Base-by-base conservation (phyloP, 352 stramenopile species). In the Globisporangium carolinianum region DNA sequence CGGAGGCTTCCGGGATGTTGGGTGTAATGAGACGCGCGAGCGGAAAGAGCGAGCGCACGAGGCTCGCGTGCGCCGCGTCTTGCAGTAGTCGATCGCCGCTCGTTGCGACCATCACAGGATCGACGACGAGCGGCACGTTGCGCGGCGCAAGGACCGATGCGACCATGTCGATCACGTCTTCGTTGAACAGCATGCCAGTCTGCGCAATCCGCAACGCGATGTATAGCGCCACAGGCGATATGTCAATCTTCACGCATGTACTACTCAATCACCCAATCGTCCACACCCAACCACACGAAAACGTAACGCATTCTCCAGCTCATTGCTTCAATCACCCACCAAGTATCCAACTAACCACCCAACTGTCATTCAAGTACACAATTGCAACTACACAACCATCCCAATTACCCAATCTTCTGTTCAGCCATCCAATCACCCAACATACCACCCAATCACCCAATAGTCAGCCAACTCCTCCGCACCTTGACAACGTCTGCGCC, bases 91-190 rank as follows among this genome's bases (percentile, higher is more conserved):
- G 68, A 78, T 93, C 45, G 63, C 91, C 62, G 66, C 81, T 97
- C 11, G 89, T 97, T 0, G 86, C 89, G 55, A 98, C 89, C 91
- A 98, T 97, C 36, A 98, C 91, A 1, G 94, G 92, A 72, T 98
- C 94, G 9, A 97, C 73, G n/a, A 98, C 83, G 5, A 98, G 66
- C 9, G 62, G 62, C 8, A 75, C 43, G 37, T 75, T 47, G n/a
- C 79, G 62, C n/a, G 71, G 15, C 36, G 78, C 58, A 14, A 97
- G 58, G 49, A 81, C 70, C 10, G 59, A 49, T 37, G 76, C 80
- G 36, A 97, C 86, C 58, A 80, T 69, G 12, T 84, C 57, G 6
- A 91, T 87, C 55, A 95, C 79, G 49, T 89, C 84, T 47, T 78
- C 73, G 6, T 75, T 96, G 37, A 83, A 86, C 36, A 98, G 72